Percentiles rank a stretch among this genome's conserved stretches.
phyloP scores from a whole-genome alignment of 2,329 filamentous ascomycete species.

The Byssochlamys sp. region DNA sequence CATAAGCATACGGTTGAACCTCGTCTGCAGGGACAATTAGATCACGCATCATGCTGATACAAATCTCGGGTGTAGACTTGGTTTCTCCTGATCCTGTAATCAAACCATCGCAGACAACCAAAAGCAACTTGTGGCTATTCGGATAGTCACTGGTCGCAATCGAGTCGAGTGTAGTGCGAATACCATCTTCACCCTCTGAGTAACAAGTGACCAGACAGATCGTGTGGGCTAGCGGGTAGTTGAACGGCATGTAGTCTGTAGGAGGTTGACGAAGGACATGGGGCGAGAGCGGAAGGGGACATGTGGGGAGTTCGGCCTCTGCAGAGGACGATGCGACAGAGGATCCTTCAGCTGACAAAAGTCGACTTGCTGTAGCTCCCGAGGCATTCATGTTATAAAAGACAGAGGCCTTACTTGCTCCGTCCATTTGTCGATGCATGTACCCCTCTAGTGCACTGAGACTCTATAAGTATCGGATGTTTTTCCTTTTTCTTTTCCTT shows the following conservation, averaged over 20 bases:
- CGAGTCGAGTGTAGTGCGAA: constrained; percentile 89
- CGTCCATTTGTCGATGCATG: too few species aligned
- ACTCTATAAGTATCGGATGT: too few species aligned
- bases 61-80: constrained; percentile 79
- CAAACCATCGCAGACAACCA: constrained; percentile 92
- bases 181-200: constrained; percentile 85
- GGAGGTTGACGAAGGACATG: constrained; percentile 95
- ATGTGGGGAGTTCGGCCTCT: constrained; percentile 55
- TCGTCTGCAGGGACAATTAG: constrained; percentile 68
- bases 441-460: too few species aligned
- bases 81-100: constrained; percentile 91
- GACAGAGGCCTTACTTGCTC: too few species aligned
- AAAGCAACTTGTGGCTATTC: constrained; percentile 94
- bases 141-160: constrained; percentile 96
- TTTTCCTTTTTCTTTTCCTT: too few species aligned
- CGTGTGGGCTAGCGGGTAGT: constrained; percentile 83
- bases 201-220: constrained; percentile 97
- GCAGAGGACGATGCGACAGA: too few species aligned
- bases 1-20: constrained; percentile 85
- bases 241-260: constrained; percentile 93
- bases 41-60: constrained; percentile 89
- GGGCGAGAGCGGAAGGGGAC: constrained; percentile 84
- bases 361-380: too few species aligned
- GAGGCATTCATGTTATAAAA: too few species aligned
- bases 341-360: too few species aligned